phyloP scores from a whole-genome alignment of 1,139 yeast species.

The Yamadazyma dushanensis region DNA sequence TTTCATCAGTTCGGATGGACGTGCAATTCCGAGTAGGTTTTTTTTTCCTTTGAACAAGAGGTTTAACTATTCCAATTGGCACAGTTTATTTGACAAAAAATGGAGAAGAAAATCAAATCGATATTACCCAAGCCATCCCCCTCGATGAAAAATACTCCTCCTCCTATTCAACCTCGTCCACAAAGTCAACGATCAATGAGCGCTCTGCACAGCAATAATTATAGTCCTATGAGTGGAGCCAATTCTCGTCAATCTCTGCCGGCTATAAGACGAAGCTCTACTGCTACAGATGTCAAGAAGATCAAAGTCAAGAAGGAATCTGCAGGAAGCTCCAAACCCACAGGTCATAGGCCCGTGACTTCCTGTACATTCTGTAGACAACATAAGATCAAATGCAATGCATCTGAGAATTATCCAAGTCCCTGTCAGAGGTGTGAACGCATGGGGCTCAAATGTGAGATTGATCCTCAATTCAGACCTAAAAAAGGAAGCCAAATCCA shows the following conservation, averaged over 20 bases:
- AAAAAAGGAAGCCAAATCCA: conserved; percentile 91
- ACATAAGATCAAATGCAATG: conserved; percentile 92
- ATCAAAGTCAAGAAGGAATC: conserved; percentile 10
- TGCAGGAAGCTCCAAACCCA: conserved; percentile 23
- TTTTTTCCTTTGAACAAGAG: background rate
- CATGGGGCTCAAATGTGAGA: conserved; percentile 79
- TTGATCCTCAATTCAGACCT: conserved; percentile 90
- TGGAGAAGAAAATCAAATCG: conserved; percentile 42
- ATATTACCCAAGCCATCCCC: conserved; percentile 26
- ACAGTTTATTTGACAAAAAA: conserved; percentile 9
- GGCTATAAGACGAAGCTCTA: conserved; percentile 8
- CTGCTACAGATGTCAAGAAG: conserved; percentile 12
- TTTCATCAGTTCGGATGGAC: conserved; percentile 30
- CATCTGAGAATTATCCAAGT: conserved; percentile 76
- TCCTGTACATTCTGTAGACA: conserved; percentile 95
- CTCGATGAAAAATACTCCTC: conserved; percentile 10
- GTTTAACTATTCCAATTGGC: background rate
- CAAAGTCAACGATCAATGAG: conserved; percentile 7
- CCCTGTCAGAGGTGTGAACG: conserved; percentile 83
- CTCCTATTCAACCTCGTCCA: conserved; percentile 10
- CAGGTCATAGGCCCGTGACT: conserved; percentile 79
- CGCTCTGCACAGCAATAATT: conserved; percentile 4
- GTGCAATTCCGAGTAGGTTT: conserved; percentile 12
- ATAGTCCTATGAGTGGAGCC: conserved; percentile 3
- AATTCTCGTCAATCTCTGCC: conserved; percentile 12